Base-by-base conservation (phyloP, 2,329 filamentous ascomycete species). In the Penicillium expansum region DNA sequence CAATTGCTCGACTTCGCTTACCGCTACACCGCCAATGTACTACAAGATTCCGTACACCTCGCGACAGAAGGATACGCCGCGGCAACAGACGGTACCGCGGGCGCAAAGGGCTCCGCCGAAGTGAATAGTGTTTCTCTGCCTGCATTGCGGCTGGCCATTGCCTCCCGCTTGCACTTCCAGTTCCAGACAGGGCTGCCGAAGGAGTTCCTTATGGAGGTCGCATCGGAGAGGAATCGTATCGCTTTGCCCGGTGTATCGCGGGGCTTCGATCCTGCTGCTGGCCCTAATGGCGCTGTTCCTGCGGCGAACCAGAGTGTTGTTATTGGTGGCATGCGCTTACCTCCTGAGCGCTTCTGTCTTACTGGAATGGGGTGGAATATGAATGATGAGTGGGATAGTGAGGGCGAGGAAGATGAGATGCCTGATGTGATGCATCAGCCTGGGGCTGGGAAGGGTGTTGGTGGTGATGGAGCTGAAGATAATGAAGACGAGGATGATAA, bases 331-430 rank as follows among this genome's bases (percentile, higher is more conserved):
- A 75, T 87, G 57, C 75, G 83, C 56, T 68, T 87, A 66, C 85
- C 85, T 59, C 82, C 82, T 14, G 85, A 87, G 77, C 75, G 83
- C 69, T 87, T 86, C 65, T 84, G 82, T 69, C 72, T 84, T 48
- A 84, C 82, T 4, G 83, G 83, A 0, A 75, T 76, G 9, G 81
- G 79, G 33, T 85, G 82, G 83, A 77, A 78, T 37, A 69, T 85
- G 71, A 80, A 78, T 68, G 81, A 84, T 57, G 81, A 83, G 65
- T 84, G 82, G 82, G 81, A 83, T 52, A 81, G 79, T 64, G 81
- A 83, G 50, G 78, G 75, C 0, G 80, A 82, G 53, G 78, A 79
- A 61, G 77, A 78, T 44, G 61, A 67, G n/a, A 56, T 61, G 54
- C 57, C 60, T 27, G 65, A 60, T 61, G 64, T 58, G 35, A 54